These are phyloP conservation scores for Sutorius australiensis DNA, from an alignment of 768 basidiomycete genomes.

Conservation along the genomic window DNA sequence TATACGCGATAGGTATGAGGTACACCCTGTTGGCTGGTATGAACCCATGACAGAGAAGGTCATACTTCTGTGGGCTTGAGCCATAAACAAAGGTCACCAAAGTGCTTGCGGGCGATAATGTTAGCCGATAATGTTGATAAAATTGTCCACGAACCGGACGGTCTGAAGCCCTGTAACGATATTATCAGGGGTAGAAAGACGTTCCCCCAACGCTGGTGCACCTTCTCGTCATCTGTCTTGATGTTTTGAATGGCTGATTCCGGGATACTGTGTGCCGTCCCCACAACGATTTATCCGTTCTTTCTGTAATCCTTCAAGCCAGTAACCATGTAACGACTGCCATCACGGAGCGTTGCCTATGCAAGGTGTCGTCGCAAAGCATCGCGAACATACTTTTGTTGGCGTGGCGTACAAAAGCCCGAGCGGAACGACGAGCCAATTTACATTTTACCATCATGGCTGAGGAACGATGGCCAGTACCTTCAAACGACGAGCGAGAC, in stretches of 20 bases:
- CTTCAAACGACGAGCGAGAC: background rate
- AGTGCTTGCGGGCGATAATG: background rate
- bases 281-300: background rate
- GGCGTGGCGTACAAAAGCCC: background rate
- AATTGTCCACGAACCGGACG: background rate
- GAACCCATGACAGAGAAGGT: background rate
- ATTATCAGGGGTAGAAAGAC: too few relatives aligned
- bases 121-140: background rate
- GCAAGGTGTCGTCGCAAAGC: background rate
- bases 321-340: background rate
- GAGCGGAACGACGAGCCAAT: background rate
- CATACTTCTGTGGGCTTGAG: constrained; percentile 3
- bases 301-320: background rate
- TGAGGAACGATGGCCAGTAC: background rate
- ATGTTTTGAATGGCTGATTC: background rate
- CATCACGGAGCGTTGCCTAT: constrained; percentile 1
- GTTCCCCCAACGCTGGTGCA: too few relatives aligned
- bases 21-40: background rate
- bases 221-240: background rate
- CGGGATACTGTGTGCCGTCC: constrained; percentile 1
- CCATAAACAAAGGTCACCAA: background rate
- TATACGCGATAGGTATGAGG: too few relatives aligned
- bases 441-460: background rate
- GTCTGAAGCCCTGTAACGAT: too few relatives aligned
- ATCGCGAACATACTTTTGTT: background rate